Evolutionary conservation across 805 yeast genomes (phyloP).

Genomic region (Saturnispora mendoncae): DNA sequence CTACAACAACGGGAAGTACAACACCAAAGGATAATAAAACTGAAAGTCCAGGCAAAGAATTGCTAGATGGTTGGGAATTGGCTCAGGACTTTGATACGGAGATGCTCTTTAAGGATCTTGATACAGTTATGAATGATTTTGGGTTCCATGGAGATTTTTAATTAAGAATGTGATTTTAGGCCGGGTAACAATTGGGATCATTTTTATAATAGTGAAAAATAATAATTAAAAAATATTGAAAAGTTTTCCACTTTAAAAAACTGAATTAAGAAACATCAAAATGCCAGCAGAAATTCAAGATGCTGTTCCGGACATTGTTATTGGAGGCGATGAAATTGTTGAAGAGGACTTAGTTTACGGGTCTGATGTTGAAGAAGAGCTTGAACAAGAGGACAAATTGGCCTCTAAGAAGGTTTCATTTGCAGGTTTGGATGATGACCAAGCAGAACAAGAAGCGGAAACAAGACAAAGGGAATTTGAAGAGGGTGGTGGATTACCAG

Average conservation of each 20-base stretch:
- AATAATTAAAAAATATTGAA: conserved; percentile 2
- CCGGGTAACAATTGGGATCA: too few species aligned
- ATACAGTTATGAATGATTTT: conserved; percentile 82
- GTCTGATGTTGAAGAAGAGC: conserved; percentile 33
- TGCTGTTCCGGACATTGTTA: conserved; percentile 77
- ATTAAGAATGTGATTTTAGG: neutral
- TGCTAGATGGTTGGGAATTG: conserved; percentile 27
- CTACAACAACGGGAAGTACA: neutral
- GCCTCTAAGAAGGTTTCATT: conserved; percentile 73
- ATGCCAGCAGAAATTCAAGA: conserved; percentile 80
- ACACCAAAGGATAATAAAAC: neutral
- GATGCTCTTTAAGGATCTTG: conserved; percentile 71
- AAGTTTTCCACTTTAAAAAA: neutral
- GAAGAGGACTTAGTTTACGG: conserved; percentile 29
- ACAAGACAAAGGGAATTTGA: conserved; percentile 76
- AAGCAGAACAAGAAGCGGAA: conserved; percentile 60
- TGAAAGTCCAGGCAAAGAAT: conserved; percentile 22
- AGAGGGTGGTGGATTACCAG: conserved; percentile 98
- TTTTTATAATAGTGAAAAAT: neutral
- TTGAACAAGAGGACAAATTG: conserved; percentile 28
- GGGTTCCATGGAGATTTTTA: conserved; percentile 61
- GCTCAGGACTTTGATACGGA: conserved; percentile 39
- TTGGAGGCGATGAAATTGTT: conserved; percentile 39
- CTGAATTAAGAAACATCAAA: neutral
- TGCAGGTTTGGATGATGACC: conserved; percentile 57